phyloP scores from a whole-genome alignment of 371 early-diverging fungal genomes.

The Entomophthora muscae region DNA sequence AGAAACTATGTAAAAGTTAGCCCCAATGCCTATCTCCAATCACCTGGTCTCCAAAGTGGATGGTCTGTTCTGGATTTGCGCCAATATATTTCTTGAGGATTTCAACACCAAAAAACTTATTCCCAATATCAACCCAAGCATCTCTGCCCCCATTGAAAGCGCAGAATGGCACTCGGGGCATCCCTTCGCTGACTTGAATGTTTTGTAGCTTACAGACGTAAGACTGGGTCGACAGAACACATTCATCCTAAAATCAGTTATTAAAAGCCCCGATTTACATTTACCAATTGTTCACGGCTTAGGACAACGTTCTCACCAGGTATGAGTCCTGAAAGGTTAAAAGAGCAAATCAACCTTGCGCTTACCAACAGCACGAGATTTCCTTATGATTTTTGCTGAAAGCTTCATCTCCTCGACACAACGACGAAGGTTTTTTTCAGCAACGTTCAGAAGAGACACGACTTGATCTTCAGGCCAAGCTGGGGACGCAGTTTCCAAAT shows the following conservation, averaged over 20 bases:
- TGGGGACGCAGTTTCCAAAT: constrained; percentile 22
- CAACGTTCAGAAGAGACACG: constrained; percentile 41
- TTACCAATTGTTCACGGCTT: constrained; percentile 38
- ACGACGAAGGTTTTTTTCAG: constrained; percentile 33
- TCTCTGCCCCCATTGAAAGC: constrained; percentile 75
- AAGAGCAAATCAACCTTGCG: not conserved
- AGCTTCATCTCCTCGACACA: constrained; percentile 39
- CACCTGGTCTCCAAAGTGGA: constrained; percentile 73
- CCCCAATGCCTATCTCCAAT: not conserved
- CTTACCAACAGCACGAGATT: constrained; percentile 52
- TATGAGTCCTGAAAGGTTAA: constrained; percentile 13
- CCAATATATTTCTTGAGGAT: constrained; percentile 41
- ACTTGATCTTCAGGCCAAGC: constrained; percentile 31
- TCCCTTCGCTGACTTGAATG: constrained; percentile 13
- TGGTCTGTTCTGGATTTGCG: constrained; percentile 28
- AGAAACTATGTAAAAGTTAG: constrained; percentile 31
- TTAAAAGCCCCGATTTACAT: constrained; percentile 14
- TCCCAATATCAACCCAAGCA: constrained; percentile 59
- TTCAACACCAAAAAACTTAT: constrained; percentile 49
- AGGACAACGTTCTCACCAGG: constrained; percentile 21
- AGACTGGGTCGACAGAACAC: constrained; percentile 37
- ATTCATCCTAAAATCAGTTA: constrained; percentile 24
- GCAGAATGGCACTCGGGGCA: constrained; percentile 46
- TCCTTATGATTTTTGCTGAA: constrained; percentile 37
- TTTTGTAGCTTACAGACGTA: constrained; percentile 19